Percentiles rank a stretch among this genome's conserved stretches.
These are phyloP conservation scores for Chlamydomonas reinhardtii DNA, from an alignment of 163 green algal species.

Conservation along the genomic window DNA sequence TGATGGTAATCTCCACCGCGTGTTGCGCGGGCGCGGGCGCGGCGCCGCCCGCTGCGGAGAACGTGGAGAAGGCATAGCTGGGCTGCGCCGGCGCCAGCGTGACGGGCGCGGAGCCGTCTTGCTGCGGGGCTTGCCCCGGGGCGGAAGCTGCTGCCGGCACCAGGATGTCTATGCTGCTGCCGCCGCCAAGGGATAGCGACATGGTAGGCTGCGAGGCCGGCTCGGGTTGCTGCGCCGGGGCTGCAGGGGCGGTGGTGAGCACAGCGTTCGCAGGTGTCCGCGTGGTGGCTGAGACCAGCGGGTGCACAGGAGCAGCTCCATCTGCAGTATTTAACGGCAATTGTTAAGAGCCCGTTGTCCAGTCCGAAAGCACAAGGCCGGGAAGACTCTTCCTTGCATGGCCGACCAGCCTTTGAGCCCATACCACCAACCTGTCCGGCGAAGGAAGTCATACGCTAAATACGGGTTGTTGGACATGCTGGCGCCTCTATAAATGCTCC, in stretches of 20 bases:
- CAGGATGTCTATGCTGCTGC: slow-evolving; percentile 33
- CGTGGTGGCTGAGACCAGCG: not conserved
- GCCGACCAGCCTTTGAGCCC: too few species aligned
- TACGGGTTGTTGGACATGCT: too few species aligned
- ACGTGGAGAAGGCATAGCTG: too few species aligned
- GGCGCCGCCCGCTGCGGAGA: too few species aligned
- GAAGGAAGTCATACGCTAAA: too few species aligned
- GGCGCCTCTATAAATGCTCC: too few species aligned
- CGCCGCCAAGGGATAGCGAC: not conserved
- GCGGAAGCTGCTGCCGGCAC: not conserved
- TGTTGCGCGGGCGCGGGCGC: not conserved
- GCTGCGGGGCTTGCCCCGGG: not conserved
- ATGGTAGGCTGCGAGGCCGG: not conserved
- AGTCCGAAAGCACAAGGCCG: too few species aligned
- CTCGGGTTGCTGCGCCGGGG: not conserved
- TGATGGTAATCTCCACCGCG: slow-evolving; percentile 46
- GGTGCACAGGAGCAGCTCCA: not conserved
- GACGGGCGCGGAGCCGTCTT: not conserved
- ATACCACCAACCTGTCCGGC: too few species aligned
- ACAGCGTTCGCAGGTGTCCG: not conserved
- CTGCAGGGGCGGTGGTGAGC: not conserved
- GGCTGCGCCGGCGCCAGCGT: too few species aligned
- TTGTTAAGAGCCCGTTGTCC: too few species aligned
- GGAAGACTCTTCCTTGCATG: too few species aligned
- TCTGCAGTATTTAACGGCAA: too few species aligned